Evolutionary conservation across 495 filamentous ascomycete genomes (phyloP), one percentile per base, ranked within the genome.

Genomic region (Penicillium crystallinum): DNA sequence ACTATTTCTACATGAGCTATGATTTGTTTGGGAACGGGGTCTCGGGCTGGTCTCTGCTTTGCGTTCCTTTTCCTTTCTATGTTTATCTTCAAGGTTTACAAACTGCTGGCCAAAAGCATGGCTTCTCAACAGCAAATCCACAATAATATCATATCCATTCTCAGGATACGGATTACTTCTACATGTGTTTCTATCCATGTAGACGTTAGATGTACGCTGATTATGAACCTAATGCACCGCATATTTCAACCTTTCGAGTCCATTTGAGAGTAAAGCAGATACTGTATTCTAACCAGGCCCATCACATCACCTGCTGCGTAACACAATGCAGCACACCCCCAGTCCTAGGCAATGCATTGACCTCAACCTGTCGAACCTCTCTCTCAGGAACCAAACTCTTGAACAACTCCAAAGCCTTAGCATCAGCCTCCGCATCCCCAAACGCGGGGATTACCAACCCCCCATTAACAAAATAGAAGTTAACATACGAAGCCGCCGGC

Each of bases 391-490:
- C 57, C 10, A 69, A 41, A 3, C 30, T 50, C 40, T 55, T 42
- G 21, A 69, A 21, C 15, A 50, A 57, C 45, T 61, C 58, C n/a
- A 69, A 42, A 6, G 68, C 66, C 40, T 54, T 53, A 6, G 4
- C 18, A 54, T 71, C 68, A 27, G 55, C 38, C 38, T 44, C 49
- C 0, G 23, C 17, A 60, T 71, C 68, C 12, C 68, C 68, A 59
- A 71, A 71, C 2, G 48, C 52, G 41, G 68, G 68, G n/a, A 70
- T 41, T 3, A 71, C 55, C 45, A 71, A 43, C 1, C 63, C 68
- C 0, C 63, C 65, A 57, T 71, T 71, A 29, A 56, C 59, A 41
- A 70, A 65, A 33, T 71, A 70, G 25, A 66, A 71, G 39, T 71
- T 71, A 22, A 71, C 68, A 53, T 71, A 71, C 7, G 59, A 63